phyloP scores from a whole-genome alignment of 371 early-diverging fungal genomes.

The Zychaea mexicana region DNA sequence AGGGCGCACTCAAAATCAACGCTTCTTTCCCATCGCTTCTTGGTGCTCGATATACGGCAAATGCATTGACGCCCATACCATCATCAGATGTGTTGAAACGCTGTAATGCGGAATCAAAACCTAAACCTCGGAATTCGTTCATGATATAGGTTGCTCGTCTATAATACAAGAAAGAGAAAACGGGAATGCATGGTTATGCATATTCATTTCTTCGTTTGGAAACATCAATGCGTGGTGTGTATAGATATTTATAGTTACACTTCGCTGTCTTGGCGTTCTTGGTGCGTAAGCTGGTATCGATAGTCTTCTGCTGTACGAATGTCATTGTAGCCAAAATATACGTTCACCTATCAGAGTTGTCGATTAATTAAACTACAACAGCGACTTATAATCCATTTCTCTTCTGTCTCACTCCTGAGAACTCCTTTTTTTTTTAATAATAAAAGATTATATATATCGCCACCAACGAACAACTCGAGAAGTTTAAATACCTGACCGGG shows the following conservation, averaged over 20 bases:
- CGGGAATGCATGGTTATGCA: background rate
- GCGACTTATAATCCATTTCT: too few relatives aligned
- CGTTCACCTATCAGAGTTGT: conserved; percentile 50
- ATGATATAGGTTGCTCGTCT: conserved; percentile 60
- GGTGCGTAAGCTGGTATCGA: conserved; percentile 26
- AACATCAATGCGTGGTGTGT: too few relatives aligned
- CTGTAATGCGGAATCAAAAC: conserved; percentile 64
- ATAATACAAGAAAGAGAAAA: background rate
- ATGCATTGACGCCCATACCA: conserved; percentile 73
- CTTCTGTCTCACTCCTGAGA: background rate
- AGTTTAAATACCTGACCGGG: conserved; percentile 62
- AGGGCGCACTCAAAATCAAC: conserved; percentile 79
- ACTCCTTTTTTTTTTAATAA: background rate
- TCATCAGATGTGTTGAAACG: conserved; percentile 38
- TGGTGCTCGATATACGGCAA: conserved; percentile 83
- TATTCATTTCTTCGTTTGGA: background rate
- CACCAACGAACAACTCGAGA: background rate
- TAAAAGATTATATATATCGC: background rate
- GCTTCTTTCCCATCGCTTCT: conserved; percentile 92
- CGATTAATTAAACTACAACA: background rate
- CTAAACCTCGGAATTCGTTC: conserved; percentile 52
- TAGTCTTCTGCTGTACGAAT: conserved; percentile 55
- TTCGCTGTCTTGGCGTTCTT: conserved; percentile 26
- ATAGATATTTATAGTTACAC: conserved; percentile 23
- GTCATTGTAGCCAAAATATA: conserved; percentile 53